Base-by-base conservation (phyloP, 2,329 filamentous ascomycete species). In the Xylaria sp. region DNA sequence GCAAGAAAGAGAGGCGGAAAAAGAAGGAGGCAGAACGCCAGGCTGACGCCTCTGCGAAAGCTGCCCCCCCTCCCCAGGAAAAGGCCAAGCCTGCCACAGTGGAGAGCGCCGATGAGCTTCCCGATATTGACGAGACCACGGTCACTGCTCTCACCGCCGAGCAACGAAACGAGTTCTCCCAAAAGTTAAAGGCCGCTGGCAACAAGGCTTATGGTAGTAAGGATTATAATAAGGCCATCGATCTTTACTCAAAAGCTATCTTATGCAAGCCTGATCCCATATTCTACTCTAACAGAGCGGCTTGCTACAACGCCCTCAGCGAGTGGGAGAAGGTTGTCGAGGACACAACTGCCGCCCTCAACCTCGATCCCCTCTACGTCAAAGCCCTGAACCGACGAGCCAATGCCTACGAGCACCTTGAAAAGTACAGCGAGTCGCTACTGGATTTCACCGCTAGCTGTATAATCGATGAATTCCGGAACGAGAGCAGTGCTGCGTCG, bases 401-500 rank as follows among this genome's bases (percentile, higher is more conserved):
- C 65, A 97, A 97, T 79, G 96, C 96, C 67, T 99, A 98, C 82
- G 96, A 99, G 84, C 92, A 98, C 81, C 89, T 96, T 54, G 91
- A 91, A 77, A 92, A 91, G 82, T 97, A 92, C 85, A 96, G 94
- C 81, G 95, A 98, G 80, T 95, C 96, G 55, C 90, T 99, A 9
- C 89, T 99, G 72, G 96, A 99, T 84, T 98, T 97, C 84, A 99
- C 96, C 9, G 96, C 96, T 68, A 98, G 95, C 84, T 99, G 96
- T 85, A 99, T 99, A 81, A 97, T 99, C 80, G 96, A 99, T 80
- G 92, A 92, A 72, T 99, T 99, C 87, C 92, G 93, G 83, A 98
- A 96, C 81, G 92, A 97, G 77, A 86, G 88, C 70, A 97, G 93
- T 78, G 94, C 95, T 28, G 90, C 94, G 81, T 91, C 94, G 54